Evolutionary conservation across 2,329 filamentous ascomycete species (phyloP).

Genomic region (Fusarium robinianum): DNA sequence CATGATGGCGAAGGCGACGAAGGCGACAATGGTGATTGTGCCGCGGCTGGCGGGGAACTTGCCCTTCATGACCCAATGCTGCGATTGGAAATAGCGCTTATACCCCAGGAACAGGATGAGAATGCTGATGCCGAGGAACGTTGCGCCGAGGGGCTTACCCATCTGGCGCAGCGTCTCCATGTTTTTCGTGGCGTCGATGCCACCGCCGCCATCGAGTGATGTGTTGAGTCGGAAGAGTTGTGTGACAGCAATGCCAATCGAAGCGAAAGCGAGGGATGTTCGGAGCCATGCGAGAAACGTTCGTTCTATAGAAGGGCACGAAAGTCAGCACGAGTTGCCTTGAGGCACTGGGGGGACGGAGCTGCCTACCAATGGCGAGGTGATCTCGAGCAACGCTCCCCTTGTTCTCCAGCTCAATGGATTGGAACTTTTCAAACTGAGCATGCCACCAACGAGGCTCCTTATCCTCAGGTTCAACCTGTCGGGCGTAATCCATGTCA

Average conservation of each 20-base stretch:
- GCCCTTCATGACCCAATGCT: conserved; percentile 78
- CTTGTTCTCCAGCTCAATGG: conserved; percentile 82
- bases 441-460: conserved; percentile 55
- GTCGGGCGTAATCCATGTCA: conserved; percentile 20
- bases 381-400: conserved; percentile 83
- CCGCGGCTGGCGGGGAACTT: conserved; percentile 81
- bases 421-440: conserved; percentile 55
- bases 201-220: conserved; percentile 50
- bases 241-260: conserved; percentile 81
- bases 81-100: conserved; percentile 75
- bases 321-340: conserved; percentile 6
- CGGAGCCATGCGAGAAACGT: conserved; percentile 86
- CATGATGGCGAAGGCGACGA: conserved; percentile 68
- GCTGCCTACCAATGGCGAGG: conserved; percentile 68
- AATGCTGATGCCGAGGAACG: conserved; percentile 77
- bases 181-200: conserved; percentile 38
- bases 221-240: conserved; percentile 85
- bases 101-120: conserved; percentile 77
- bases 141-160: conserved; percentile 75
- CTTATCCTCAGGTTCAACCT: conserved; percentile 29
- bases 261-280: conserved; percentile 79
- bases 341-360: not conserved
- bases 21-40: conserved; percentile 70
- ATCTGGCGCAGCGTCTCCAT: conserved; percentile 60
- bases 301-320: conserved; percentile 59